Conservation (phyloP, 176 grass and related monocot species). For the Carex pumila region DNA sequence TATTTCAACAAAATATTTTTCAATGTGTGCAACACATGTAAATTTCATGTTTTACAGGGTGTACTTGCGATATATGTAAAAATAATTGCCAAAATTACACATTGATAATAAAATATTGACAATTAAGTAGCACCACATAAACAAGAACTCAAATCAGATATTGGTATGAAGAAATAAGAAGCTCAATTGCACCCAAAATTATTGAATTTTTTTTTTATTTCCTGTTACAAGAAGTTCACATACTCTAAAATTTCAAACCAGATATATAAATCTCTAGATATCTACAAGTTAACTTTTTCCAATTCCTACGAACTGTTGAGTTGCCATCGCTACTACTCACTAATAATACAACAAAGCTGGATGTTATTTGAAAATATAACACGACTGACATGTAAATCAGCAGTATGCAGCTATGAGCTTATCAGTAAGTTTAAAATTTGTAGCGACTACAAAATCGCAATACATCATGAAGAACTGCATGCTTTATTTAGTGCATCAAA, state of each 20-base stretch:
- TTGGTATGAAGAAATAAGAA: background rate
- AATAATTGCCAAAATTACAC: background rate
- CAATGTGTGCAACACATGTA: too few relatives aligned
- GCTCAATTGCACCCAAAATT: background rate
- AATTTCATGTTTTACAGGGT: too few relatives aligned
- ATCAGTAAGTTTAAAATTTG: background rate
- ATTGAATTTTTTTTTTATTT: background rate
- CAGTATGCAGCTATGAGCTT: background rate
- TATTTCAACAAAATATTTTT: too few relatives aligned
- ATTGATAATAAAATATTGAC: background rate
- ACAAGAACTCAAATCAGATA: background rate
- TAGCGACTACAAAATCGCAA: background rate
- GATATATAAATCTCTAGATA: background rate
- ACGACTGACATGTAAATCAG: background rate
- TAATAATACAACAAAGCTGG: background rate
- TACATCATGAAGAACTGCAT: constrained; percentile 40
- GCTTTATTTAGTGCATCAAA: constrained; percentile 69
- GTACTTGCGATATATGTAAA: background rate
- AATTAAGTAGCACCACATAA: background rate
- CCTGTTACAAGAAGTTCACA: background rate
- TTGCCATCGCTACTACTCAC: background rate
- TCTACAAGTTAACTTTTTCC: background rate
- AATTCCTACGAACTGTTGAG: background rate
- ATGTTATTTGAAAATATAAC: background rate
- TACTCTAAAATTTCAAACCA: background rate